A percentile compares a stretch with the other conserved stretches of the same genome.
Conservation (phyloP, 768 basidiomycete genomes). For the Lactifluus subvellereus region DNA sequence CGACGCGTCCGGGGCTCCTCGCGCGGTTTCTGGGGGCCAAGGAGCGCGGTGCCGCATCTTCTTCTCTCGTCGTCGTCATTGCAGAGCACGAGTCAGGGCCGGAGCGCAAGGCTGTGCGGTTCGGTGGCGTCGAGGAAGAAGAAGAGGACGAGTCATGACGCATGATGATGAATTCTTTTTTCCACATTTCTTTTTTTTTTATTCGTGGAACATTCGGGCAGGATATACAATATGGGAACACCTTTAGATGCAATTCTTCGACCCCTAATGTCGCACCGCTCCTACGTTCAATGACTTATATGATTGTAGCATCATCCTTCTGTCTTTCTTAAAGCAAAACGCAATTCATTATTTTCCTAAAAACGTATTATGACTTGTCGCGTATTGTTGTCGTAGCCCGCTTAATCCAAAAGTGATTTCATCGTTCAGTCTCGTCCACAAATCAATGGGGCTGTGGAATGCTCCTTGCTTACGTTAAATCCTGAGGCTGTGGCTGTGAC, state of each 20-base stretch:
- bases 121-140: constrained; percentile 6
- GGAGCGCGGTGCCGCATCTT: neutral
- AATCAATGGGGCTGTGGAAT: neutral
- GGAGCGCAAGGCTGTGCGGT: constrained; percentile 22
- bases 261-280: neutral
- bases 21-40: constrained; percentile 24
- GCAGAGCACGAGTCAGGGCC: neutral
- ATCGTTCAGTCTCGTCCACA: neutral
- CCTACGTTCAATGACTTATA: neutral
- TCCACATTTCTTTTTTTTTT: too few relatives aligned
- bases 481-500: neutral
- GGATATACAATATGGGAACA: neutral
- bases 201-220: neutral
- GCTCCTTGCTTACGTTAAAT: constrained; percentile 5
- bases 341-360: neutral
- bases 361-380: neutral
- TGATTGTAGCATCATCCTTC: constrained; percentile 9
- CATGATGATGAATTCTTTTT: constrained; percentile 26
- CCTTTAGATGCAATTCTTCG: neutral
- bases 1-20: constrained; percentile 30
- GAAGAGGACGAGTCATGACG: constrained; percentile 4
- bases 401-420: neutral
- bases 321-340: neutral
- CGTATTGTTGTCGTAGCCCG: neutral
- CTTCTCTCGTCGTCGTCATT: neutral